Percentiles rank a stretch among this genome's conserved stretches.
phyloP scores from a whole-genome alignment of 2,329 filamentous ascomycete genomes.

The Ceratocystiopsis minuta region DNA sequence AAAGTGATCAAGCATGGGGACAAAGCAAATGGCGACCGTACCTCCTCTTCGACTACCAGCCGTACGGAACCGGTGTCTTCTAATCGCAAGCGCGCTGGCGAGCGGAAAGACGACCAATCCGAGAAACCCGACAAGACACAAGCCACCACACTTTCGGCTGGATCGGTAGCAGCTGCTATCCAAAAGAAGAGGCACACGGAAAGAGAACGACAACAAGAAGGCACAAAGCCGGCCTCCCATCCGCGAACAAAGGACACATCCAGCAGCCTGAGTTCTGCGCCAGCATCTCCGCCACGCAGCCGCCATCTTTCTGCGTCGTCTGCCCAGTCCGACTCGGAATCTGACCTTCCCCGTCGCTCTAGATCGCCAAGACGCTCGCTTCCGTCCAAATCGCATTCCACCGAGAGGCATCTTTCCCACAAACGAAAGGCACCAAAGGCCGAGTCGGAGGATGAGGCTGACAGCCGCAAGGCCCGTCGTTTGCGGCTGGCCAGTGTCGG shows the following conservation, averaged over 20 bases:
- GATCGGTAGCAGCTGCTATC: slow-evolving; percentile 11
- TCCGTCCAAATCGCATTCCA: slow-evolving; percentile 17
- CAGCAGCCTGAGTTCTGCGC: slow-evolving; percentile 40
- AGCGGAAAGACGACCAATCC: slow-evolving; percentile 9
- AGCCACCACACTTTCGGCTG: slow-evolving; percentile 9
- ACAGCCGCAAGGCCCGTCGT: slow-evolving; percentile 34
- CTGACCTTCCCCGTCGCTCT: slow-evolving; percentile 27
- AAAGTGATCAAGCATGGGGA: slow-evolving; percentile 49
- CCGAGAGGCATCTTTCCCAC: slow-evolving; percentile 27
- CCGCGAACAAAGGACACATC: slow-evolving; percentile 29
- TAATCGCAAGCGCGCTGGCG: slow-evolving; percentile 4
- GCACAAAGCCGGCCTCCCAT: too few relatives aligned
- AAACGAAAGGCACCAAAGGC: slow-evolving; percentile 36
- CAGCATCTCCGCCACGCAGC: slow-evolving; percentile 30
- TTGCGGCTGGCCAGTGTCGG: slow-evolving; percentile 30
- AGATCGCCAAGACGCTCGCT: slow-evolving; percentile 22
- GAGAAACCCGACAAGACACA: background rate
- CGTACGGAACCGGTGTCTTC: background rate
- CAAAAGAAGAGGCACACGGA: slow-evolving; percentile 33
- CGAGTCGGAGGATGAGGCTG: slow-evolving; percentile 40
- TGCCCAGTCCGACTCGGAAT: slow-evolving; percentile 34
- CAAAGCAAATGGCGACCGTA: slow-evolving; percentile 31
- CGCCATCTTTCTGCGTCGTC: slow-evolving; percentile 8
- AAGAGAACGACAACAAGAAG: slow-evolving; percentile 15
- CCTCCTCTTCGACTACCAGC: too few relatives aligned